Evolutionary conservation across 2,329 filamentous ascomycete species (phyloP).

Genomic region (Pestalotiopsis sp.): DNA sequence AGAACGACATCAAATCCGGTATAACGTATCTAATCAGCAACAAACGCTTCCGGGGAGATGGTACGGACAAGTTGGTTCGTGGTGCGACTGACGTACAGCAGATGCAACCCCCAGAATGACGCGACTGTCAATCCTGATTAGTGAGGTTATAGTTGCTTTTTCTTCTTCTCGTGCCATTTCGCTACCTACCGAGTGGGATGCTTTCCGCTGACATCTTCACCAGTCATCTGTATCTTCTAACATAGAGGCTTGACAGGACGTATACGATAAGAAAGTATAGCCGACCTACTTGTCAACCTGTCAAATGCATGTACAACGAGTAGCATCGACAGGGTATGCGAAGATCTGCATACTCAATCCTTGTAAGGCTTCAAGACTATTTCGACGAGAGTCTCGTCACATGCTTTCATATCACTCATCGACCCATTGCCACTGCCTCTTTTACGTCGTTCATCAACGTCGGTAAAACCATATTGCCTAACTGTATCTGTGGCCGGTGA

Average conservation of each 20-base stretch:
- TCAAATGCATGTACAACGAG: background rate
- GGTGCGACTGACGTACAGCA: background rate
- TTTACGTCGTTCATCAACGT: background rate
- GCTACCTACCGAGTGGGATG: background rate
- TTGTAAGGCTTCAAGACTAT: background rate
- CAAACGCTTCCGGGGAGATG: background rate
- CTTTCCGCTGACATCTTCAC: background rate
- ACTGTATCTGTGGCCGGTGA: background rate
- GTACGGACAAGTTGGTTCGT: background rate
- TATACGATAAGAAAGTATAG: background rate
- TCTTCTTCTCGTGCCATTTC: background rate
- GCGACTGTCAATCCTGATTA: background rate
- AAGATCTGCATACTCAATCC: background rate
- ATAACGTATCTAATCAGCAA: background rate
- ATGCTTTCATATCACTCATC: background rate
- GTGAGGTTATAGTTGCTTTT: background rate
- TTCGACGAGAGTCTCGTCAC: background rate
- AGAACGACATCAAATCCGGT: background rate
- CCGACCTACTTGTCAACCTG: background rate
- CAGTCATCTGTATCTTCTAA: background rate
- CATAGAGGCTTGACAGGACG: background rate
- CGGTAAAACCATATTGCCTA: background rate
- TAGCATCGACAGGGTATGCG: background rate
- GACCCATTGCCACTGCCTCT: background rate
- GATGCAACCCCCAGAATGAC: background rate